These are phyloP conservation scores for Fusarium napiforme DNA, from an alignment of 2,329 filamentous ascomycete species.

Conservation along the genomic window DNA sequence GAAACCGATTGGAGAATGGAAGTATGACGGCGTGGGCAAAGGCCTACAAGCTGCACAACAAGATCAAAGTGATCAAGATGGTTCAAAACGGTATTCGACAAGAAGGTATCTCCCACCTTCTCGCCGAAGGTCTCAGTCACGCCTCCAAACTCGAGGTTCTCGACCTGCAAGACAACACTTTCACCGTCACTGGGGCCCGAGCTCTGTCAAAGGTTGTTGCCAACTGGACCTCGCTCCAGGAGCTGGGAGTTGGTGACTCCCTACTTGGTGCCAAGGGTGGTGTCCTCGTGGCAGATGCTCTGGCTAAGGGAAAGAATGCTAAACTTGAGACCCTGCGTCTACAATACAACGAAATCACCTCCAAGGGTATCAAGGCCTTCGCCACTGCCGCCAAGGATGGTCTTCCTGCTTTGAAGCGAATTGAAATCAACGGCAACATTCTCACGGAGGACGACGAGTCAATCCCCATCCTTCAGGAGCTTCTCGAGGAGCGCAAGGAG, in stretches of 20 bases:
- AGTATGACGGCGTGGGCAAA: slow-evolving; percentile 96
- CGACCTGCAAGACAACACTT: slow-evolving; percentile 98
- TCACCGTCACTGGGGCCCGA: slow-evolving; percentile 82
- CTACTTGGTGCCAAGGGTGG: slow-evolving; percentile 83
- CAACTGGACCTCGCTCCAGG: slow-evolving; percentile 79
- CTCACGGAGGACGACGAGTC: slow-evolving; percentile 86
- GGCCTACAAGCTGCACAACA: slow-evolving; percentile 83
- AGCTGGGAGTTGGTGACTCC: slow-evolving; percentile 91
- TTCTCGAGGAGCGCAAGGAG: slow-evolving; percentile 83
- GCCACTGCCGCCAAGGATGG: slow-evolving; percentile 72
- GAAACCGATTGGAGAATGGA: slow-evolving; percentile 94
- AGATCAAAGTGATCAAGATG: slow-evolving; percentile 91
- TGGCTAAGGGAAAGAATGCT: slow-evolving; percentile 79
- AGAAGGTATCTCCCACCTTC: slow-evolving; percentile 85
- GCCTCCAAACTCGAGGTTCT: slow-evolving; percentile 77
- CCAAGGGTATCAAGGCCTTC: slow-evolving; percentile 77
- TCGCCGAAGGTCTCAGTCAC: slow-evolving; percentile 81
- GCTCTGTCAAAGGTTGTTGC: slow-evolving; percentile 80
- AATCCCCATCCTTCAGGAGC: slow-evolving; percentile 73
- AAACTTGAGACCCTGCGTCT: slow-evolving; percentile 84
- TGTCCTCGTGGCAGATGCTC: slow-evolving; percentile 75
- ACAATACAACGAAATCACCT: slow-evolving; percentile 94
- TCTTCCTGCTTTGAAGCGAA: slow-evolving; percentile 81
- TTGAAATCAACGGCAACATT: slow-evolving; percentile 97
- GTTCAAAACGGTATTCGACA: slow-evolving; percentile 97